phyloP scores from a whole-genome alignment of 139 green algal genomes.

The Chlamydomonas sphaeroides region DNA sequence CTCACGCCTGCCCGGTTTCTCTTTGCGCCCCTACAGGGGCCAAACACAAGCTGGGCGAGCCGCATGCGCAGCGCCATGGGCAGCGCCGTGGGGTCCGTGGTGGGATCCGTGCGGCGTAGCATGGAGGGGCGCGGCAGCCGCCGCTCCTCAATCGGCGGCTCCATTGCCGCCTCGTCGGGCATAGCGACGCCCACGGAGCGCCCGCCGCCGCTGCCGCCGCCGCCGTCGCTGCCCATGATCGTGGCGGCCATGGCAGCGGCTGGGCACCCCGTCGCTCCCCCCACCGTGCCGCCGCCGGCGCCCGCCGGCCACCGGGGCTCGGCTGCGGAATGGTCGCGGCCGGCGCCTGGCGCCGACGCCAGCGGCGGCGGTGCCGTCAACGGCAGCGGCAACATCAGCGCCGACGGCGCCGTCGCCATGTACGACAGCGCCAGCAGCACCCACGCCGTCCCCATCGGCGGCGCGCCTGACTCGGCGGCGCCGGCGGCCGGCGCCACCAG shows the following conservation, averaged over 20 bases:
- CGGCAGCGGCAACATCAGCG: too few species aligned
- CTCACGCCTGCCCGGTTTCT: too few species aligned
- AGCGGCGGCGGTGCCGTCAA: too few species aligned
- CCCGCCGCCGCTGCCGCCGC: not conserved
- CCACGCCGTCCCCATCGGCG: not conserved
- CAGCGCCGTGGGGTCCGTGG: conserved; percentile 3
- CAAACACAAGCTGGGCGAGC: conserved; percentile 25
- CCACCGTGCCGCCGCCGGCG: too few species aligned
- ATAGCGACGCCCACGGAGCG: not conserved
- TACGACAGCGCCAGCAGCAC: conserved; percentile 3
- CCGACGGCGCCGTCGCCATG: not conserved
- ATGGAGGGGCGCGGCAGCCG: not conserved
- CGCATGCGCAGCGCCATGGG: conserved; percentile 21
- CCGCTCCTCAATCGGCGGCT: not conserved
- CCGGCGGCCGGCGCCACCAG: not conserved
- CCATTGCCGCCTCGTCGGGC: not conserved
- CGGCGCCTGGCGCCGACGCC: too few species aligned
- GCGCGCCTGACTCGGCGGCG: not conserved
- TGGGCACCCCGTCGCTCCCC: too few species aligned
- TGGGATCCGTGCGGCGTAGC: not conserved
- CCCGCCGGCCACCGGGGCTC: too few species aligned
- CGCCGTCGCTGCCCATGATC: too few species aligned
- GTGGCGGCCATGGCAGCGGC: too few species aligned
- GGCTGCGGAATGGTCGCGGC: too few species aligned
- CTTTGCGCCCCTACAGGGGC: not conserved